Evolutionary conservation across 495 filamentous ascomycete species (phyloP).

Genomic region (Penicillium macrosclerotiorum): DNA sequence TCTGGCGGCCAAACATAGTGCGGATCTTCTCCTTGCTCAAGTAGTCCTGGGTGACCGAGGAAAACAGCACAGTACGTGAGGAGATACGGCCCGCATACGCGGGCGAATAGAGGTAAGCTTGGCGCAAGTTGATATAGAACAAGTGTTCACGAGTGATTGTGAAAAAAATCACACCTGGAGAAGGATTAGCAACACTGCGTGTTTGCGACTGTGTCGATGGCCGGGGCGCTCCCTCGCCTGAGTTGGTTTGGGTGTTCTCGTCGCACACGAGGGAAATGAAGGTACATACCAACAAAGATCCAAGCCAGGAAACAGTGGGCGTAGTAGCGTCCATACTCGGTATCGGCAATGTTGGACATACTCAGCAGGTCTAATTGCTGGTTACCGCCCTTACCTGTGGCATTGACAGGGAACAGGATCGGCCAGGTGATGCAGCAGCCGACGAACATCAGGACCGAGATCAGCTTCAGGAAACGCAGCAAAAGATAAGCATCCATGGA

Average conservation of each 20-base stretch:
- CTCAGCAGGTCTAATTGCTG: slow-evolving; percentile 76
- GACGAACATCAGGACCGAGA: slow-evolving; percentile 69
- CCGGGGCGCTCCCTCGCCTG: no score
- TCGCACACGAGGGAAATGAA: no score
- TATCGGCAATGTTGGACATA: slow-evolving; percentile 64
- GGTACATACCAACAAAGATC: slow-evolving; percentile 69
- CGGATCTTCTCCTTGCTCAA: slow-evolving; percentile 71
- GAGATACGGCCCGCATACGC: slow-evolving; percentile 87
- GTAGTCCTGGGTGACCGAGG: slow-evolving; percentile 75
- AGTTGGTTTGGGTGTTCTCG: no score
- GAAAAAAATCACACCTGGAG: slow-evolving; percentile 72
- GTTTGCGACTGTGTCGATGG: no score
- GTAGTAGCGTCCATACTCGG: slow-evolving; percentile 62
- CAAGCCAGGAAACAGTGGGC: slow-evolving; percentile 72
- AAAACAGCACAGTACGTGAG: slow-evolving; percentile 89
- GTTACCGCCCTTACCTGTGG: slow-evolving; percentile 60
- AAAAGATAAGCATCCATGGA: slow-evolving; percentile 87
- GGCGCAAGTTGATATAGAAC: slow-evolving; percentile 92
- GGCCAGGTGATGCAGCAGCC: slow-evolving; percentile 83
- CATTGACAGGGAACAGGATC: slow-evolving; percentile 82
- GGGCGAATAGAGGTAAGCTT: slow-evolving; percentile 89
- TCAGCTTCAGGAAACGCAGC: slow-evolving; percentile 78
- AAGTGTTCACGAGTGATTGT: slow-evolving; percentile 89
- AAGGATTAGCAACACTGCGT: no score
- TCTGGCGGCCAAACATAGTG: slow-evolving; percentile 67